phyloP scores from a whole-genome alignment of 768 basidiomycete genomes.

The Asterophora lycoperdoides region DNA sequence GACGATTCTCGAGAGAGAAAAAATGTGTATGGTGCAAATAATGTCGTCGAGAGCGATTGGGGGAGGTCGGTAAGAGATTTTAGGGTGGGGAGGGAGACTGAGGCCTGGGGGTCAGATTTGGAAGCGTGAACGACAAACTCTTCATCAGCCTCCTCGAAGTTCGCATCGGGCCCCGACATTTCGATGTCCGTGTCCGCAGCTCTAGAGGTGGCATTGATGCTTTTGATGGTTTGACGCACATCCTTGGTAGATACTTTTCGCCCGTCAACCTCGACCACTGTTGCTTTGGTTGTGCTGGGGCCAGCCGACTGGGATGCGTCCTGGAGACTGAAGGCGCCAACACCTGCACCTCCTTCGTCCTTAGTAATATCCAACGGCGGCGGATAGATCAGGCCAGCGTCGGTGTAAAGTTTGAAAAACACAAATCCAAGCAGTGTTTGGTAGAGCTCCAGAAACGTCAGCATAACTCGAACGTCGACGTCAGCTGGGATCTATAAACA shows the following conservation, averaged over 20 bases:
- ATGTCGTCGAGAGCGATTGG: constrained; percentile 48
- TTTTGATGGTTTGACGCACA: constrained; percentile 61
- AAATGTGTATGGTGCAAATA: constrained; percentile 87
- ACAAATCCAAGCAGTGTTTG: constrained; percentile 95
- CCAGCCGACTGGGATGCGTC: constrained; percentile 29
- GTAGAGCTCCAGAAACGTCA: constrained; percentile 97
- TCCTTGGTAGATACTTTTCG: constrained; percentile 46
- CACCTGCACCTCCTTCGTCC: constrained; percentile 81
- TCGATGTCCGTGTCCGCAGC: constrained; percentile 33
- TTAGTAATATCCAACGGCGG: constrained; percentile 80
- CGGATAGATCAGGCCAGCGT: constrained; percentile 90
- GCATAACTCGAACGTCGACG: constrained; percentile 96
- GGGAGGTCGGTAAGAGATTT: constrained; percentile 60
- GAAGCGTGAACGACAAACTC: constrained; percentile 67
- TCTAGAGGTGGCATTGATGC: constrained; percentile 32
- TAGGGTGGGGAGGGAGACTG: constrained; percentile 59
- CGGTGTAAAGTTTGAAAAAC: constrained; percentile 98
- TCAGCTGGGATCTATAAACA: constrained; percentile 76
- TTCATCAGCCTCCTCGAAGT: constrained; percentile 44
- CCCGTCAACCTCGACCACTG: constrained; percentile 41
- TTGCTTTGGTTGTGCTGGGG: constrained; percentile 43
- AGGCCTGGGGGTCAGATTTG: constrained; percentile 39
- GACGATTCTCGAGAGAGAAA: constrained; percentile 93
- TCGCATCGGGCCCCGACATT: constrained; percentile 31
- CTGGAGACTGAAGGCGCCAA: constrained; percentile 83